Conservation (phyloP, 2,329 filamentous ascomycete genomes). For the Didymella exigua region DNA sequence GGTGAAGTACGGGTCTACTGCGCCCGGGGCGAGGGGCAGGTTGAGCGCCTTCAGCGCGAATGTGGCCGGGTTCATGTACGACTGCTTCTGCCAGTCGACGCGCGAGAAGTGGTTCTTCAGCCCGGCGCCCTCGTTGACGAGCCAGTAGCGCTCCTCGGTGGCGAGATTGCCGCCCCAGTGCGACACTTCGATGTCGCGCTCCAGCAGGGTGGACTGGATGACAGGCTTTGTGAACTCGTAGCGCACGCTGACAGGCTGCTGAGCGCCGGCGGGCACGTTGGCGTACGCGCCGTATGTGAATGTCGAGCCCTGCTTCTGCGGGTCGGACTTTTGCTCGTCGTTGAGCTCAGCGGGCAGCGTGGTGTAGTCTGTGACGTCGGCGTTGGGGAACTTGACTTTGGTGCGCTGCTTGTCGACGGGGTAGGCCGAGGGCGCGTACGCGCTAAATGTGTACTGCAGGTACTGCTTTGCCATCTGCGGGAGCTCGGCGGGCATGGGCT, state of each 20-base stretch:
- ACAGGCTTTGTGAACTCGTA: conserved; percentile 97
- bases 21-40: conserved; percentile 79
- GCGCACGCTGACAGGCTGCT: conserved; percentile 75
- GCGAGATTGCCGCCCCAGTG: conserved; percentile 98
- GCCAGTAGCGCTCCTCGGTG: conserved; percentile 89
- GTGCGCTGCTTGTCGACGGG: conserved; percentile 92
- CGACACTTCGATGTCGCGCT: conserved; percentile 92
- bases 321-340: conserved; percentile 67
- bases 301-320: conserved; percentile 81
- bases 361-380: conserved; percentile 84
- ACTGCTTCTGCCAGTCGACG: conserved; percentile 54
- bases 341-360: conserved; percentile 65
- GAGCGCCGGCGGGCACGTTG: conserved; percentile 77
- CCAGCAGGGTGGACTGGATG: conserved; percentile 75
- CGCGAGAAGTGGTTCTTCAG: conserved; percentile 59
- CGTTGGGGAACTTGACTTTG: conserved; percentile 84
- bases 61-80: conserved; percentile 76
- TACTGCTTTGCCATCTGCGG: conserved; percentile 86
- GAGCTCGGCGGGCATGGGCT: conserved; percentile 80
- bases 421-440: conserved; percentile 84
- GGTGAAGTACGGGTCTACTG: conserved; percentile 88
- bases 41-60: conserved; percentile 81
- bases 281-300: conserved; percentile 90
- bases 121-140: conserved; percentile 84
- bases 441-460: conserved; percentile 83